Conservation (phyloP, 78 protist species). For the Dictyostelium brefeldianum region DNA sequence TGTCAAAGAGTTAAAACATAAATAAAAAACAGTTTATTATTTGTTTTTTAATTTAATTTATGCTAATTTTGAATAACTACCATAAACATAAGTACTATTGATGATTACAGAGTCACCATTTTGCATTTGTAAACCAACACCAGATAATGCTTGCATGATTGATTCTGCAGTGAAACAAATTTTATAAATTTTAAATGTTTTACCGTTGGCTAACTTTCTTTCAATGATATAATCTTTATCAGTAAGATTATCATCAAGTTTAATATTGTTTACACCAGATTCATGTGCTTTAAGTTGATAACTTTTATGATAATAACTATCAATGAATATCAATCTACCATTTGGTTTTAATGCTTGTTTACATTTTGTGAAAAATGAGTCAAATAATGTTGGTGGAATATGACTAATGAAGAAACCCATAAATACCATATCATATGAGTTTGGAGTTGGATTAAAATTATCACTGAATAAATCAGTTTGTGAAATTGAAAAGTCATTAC, state of each 20-base stretch:
- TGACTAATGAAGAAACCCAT: conserved; percentile 55
- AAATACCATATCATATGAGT: conserved; percentile 41
- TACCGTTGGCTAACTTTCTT: conserved; percentile 32
- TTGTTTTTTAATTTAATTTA: not conserved
- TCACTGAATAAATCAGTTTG: conserved; percentile 43
- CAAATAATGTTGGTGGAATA: conserved; percentile 46
- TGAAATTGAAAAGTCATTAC: conserved; percentile 4
- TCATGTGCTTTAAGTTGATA: conserved; percentile 26
- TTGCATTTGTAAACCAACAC: conserved; percentile 26
- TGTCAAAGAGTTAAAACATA: too few relatives aligned
- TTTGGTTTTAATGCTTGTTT: not conserved
- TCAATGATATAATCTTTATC: conserved; percentile 35
- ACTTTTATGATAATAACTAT: conserved; percentile 21
- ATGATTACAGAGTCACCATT: conserved; percentile 21
- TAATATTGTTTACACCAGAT: not conserved
- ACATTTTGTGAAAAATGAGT: conserved; percentile 25
- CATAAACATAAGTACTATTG: conserved; percentile 34
- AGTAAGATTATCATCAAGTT: not conserved
- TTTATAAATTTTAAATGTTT: conserved; percentile 20
- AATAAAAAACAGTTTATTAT: too few relatives aligned
- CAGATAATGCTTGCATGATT: not conserved
- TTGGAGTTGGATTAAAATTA: not conserved
- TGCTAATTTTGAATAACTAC: conserved; percentile 22
- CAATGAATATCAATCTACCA: conserved; percentile 36
- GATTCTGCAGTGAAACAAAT: conserved; percentile 47